Evolutionary conservation across 805 yeast species (phyloP).

Genomic region (Sungouiozyma intestinalis): DNA sequence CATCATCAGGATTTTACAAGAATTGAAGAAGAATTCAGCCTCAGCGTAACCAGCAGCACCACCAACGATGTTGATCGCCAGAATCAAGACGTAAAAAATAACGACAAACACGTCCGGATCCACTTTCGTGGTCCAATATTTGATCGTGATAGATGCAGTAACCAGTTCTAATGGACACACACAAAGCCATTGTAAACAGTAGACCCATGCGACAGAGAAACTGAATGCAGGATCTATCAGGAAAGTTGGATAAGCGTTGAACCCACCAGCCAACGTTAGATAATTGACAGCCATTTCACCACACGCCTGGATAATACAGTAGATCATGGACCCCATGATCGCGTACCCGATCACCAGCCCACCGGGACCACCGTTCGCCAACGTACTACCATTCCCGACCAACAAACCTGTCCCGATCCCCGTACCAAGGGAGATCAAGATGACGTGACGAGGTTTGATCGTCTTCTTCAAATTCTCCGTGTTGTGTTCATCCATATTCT

Average conservation of each 20-base stretch:
- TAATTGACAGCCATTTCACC: constrained; percentile 61
- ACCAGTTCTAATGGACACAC: constrained; percentile 56
- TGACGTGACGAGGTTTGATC: constrained; percentile 39
- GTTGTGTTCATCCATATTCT: constrained; percentile 3
- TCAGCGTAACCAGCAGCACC: constrained; percentile 54
- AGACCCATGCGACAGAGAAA: constrained; percentile 54
- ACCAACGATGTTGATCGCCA: constrained; percentile 36
- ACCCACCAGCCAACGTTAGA: constrained; percentile 50
- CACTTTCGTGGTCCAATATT: constrained; percentile 45
- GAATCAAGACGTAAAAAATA: constrained; percentile 38
- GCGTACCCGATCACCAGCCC: constrained; percentile 45
- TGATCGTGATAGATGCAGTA: constrained; percentile 51
- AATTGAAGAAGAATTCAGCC: constrained; percentile 54
- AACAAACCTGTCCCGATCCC: constrained; percentile 72
- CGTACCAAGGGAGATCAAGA: constrained; percentile 75
- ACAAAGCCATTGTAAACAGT: constrained; percentile 52
- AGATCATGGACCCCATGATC: constrained; percentile 47
- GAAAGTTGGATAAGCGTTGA: constrained; percentile 45
- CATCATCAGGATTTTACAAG: constrained; percentile 53
- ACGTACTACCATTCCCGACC: constrained; percentile 45
- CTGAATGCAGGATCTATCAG: constrained; percentile 48
- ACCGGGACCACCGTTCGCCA: constrained; percentile 38
- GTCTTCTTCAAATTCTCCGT: constrained; percentile 29
- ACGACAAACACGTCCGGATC: constrained; percentile 50
- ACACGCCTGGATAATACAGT: constrained; percentile 49